Base-by-base conservation (phyloP, 352 stramenopile species). In the Phytophthora citricola region DNA sequence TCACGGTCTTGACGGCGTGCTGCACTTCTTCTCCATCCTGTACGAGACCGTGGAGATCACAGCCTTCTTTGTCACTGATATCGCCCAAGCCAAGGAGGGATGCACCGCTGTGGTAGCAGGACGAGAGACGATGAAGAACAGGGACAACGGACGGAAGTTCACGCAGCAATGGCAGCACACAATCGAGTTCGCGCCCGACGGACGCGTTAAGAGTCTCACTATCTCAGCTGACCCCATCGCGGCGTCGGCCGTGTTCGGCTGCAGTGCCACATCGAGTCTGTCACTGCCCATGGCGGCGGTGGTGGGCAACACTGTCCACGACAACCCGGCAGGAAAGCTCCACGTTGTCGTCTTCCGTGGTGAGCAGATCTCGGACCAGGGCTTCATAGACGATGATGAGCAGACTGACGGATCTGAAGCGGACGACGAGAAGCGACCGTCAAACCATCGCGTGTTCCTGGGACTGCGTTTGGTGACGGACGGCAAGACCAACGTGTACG, bases 151-250 rank as follows among this genome's bases (percentile, higher is more conserved):
- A 29, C 85, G 89, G 59, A 94, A 92, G 62, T 96, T 96, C 52
- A 95, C 87, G 54, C 89, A 96, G 73, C 87, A 95, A 49, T 96
- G 89, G 89, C 85, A 95, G 55, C 89, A 96, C 73, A 95, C 87
- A 53, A 94, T 96, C 64, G 85, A 95, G 57, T 96, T 96, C 53
- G 85, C 87, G 3, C 85, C 87, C 5, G 86, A 95, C 58, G 89
- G 89, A 49, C 83, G 87, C 38, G 86, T 96, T 52, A 95, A 94
- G 69, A 94, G 84, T 73, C 66, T 96, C n/a, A 92, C 83, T 2
- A 95, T 96, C 61, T 73, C 79, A 10, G 89, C 89, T 8, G 89
- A 96, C 49, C 89, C 89, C 0, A 88, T 96, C 26, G 89, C 89
- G 2, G 89, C 89, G 9, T 96, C 89, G 3, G 89, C 89, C 1